Evolutionary conservation across 495 filamentous ascomycete genomes (phyloP), one percentile per base, ranked within the genome.

Genomic region (Penicillium turbatum): DNA sequence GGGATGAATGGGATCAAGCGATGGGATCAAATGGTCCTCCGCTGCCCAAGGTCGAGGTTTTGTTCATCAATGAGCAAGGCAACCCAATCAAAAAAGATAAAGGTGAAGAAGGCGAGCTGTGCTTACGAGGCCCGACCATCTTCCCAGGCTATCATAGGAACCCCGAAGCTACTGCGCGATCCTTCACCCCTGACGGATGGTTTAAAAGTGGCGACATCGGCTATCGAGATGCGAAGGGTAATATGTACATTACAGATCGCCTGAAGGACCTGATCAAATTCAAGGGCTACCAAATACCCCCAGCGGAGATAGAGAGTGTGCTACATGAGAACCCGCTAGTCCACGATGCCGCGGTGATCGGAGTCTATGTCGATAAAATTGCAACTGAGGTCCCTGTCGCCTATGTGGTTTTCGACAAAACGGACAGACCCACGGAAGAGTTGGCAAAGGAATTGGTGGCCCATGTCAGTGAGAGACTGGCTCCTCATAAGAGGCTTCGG

Each of bases 301-400:
- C 88, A 0, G 86, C 88, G 0, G 88, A 92, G 71, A 71, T 92
- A 1, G 88, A 92, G 61, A 79, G 76, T 3, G 58, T 87, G 1
- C 70, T 93, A 8, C 68, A 91, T 6, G 76, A 81, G 12, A 80
- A 91, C 66, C 66, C 71, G 7, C 73, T 82, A 13, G 72, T 92
- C 11, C 73, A 79, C 5, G 88, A 92, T 59, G 84, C 76, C 0
- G 87, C 86, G 13, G 87, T 92, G 2, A 80, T 88, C 35, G 85
- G 86, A 0, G 71, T 89, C 13, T 76, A 82, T 42, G 71, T 82
- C 63, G 66, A 75, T 11, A 71, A 73, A 3, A 71, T 79, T 43
- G 84, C 82, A 9, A 84, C 83, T 2, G 89, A 92, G 54, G 79
- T 89, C 1, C 89, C 88, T 0, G 71, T 85, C 24, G 88, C 87